phyloP scores from a whole-genome alignment of 176 grass and related monocot genomes.

The Aegilops bicornis region DNA sequence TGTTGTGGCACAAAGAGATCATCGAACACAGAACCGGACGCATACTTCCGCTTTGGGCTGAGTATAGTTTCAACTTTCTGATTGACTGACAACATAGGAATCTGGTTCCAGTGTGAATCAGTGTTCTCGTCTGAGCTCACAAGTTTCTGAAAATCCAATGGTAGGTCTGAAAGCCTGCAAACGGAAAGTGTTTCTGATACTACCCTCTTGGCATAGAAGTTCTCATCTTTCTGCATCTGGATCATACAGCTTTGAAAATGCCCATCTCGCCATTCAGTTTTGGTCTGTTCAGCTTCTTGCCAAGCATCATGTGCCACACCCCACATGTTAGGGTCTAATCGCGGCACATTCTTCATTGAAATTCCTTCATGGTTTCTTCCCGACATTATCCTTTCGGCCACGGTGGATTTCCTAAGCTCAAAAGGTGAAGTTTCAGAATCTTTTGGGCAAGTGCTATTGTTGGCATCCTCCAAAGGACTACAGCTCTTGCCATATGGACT shows the following conservation, averaged over 20 bases:
- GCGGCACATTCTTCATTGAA: constrained; percentile 9
- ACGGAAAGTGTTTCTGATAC: constrained; percentile 48
- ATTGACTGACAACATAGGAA: constrained; percentile 60
- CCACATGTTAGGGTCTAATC: constrained; percentile 25
- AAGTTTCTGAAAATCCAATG: constrained; percentile 29
- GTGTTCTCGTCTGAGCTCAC: constrained; percentile 40
- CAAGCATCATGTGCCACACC: background rate
- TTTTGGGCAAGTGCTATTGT: constrained; percentile 8
- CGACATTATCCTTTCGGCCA: constrained; percentile 41
- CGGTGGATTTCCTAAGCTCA: constrained; percentile 37
- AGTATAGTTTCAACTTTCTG: constrained; percentile 48
- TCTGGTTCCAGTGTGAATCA: constrained; percentile 44
- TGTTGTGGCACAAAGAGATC: constrained; percentile 38
- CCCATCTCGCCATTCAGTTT: constrained; percentile 17
- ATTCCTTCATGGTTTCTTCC: constrained; percentile 34
- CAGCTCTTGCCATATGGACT: constrained; percentile 15
- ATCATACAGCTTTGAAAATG: constrained; percentile 25
- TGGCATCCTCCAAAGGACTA: constrained; percentile 9
- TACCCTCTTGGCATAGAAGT: constrained; percentile 27
- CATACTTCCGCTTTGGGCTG: constrained; percentile 40
- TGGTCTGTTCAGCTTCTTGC: constrained; percentile 21
- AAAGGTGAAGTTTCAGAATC: background rate
- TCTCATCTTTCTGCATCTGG: constrained; percentile 44
- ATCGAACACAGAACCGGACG: background rate
- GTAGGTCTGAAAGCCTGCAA: constrained; percentile 33